A percentile compares a stretch with the other conserved stretches of the same genome.
Evolutionary conservation across 78 protist genomes (phyloP).

Genomic region (Emiliania huxleyi): DNA sequence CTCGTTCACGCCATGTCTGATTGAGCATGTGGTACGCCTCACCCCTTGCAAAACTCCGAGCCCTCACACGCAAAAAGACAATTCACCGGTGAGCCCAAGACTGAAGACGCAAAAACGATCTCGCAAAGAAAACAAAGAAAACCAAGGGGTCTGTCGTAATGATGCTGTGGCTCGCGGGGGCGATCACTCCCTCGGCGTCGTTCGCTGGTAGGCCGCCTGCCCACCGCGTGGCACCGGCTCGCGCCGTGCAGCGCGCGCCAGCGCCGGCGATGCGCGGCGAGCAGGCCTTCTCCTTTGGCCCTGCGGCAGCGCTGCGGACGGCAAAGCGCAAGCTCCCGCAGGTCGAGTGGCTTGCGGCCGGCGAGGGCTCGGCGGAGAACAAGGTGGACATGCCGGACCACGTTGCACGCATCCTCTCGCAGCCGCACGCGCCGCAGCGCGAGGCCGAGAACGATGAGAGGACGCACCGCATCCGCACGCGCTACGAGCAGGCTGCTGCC

Average conservation of each 20-base stretch:
- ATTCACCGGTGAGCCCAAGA: no score
- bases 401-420: background rate
- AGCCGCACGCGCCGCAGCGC: conserved; percentile 1
- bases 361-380: background rate
- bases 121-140: no score
- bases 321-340: background rate
- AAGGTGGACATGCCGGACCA: background rate
- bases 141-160: no score
- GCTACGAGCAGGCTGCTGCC: background rate
- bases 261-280: background rate
- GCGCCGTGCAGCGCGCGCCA: background rate
- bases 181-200: no score
- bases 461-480: background rate
- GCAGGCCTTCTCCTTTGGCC: background rate
- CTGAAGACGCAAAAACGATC: no score
- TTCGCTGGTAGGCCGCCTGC: no score
- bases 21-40: no score
- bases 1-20: no score
- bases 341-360: background rate
- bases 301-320: background rate
- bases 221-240: no score
- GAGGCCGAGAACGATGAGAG: background rate
- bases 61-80: no score
- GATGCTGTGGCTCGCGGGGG: no score
- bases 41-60: no score